Conservation (phyloP, 371 early-diverging fungal genomes). For the Rhizopus arrhizus region DNA sequence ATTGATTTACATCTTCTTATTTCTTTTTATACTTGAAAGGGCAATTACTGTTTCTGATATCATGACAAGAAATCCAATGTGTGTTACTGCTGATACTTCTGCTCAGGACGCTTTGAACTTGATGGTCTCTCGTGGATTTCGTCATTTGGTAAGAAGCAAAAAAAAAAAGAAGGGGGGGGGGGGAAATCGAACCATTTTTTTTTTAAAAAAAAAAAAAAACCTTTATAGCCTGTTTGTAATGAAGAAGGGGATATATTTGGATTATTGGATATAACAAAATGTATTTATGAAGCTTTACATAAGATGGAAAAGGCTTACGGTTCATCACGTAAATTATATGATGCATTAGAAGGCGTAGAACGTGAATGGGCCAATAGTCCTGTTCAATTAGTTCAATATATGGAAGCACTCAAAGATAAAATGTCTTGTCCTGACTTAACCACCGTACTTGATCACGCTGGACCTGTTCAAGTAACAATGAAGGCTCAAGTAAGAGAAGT, state of each 20-base stretch:
- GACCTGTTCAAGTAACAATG: constrained; percentile 75
- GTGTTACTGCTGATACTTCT: constrained; percentile 78
- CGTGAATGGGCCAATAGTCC: constrained; percentile 59
- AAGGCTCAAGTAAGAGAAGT: constrained; percentile 88
- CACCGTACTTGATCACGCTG: constrained; percentile 71
- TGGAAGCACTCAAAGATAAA: constrained; percentile 73
- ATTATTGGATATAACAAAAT: constrained; percentile 90
- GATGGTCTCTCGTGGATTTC: constrained; percentile 92
- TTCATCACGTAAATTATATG: constrained; percentile 77
- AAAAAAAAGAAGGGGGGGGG: background rate
- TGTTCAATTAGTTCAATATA: constrained; percentile 63
- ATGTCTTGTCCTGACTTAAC: constrained; percentile 89
- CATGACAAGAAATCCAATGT: constrained; percentile 90
- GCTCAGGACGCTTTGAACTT: constrained; percentile 91
- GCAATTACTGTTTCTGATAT: constrained; percentile 81
- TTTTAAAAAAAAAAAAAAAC: background rate
- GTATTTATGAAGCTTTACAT: constrained; percentile 88
- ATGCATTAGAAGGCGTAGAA: constrained; percentile 88
- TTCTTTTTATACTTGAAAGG: constrained; percentile 13
- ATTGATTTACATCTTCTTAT: background rate
- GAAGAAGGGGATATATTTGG: constrained; percentile 89
- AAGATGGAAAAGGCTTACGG: constrained; percentile 88
- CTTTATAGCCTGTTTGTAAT: constrained; percentile 60
- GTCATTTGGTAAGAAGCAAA: constrained; percentile 74
- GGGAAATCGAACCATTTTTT: constrained; percentile 1